phyloP scores from a whole-genome alignment of 257 asterid species.

The Solanum virginianum region DNA sequence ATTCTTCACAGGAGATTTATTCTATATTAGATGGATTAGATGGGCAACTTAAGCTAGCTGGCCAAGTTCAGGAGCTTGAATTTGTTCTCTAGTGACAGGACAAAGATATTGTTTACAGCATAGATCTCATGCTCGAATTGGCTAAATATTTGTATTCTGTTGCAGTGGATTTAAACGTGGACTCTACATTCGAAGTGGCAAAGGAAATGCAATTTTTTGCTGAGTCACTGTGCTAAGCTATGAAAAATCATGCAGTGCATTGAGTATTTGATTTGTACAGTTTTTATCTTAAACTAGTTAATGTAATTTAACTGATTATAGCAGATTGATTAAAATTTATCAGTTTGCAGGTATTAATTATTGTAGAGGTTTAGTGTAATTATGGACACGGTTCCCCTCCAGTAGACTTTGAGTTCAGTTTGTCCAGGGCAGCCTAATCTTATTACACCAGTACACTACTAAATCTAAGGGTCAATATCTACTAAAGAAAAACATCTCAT shows the following conservation, averaged over 20 bases:
- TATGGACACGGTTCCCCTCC: neutral
- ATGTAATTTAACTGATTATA: neutral
- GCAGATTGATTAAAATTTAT: neutral
- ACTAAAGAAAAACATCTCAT: neutral
- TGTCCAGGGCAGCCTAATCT: neutral
- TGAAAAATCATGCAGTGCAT: neutral
- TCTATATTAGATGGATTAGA: conserved; percentile 32
- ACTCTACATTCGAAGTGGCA: neutral
- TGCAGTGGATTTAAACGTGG: neutral
- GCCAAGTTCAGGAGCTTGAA: conserved; percentile 8
- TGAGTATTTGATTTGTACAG: neutral
- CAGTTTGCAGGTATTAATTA: neutral
- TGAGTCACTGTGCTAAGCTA: neutral
- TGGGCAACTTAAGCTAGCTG: conserved; percentile 39
- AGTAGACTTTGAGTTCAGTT: neutral
- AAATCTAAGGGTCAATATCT: neutral
- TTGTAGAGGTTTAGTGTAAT: neutral
- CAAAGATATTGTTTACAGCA: neutral
- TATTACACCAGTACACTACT: neutral
- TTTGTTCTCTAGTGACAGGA: neutral
- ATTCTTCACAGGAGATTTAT: conserved; percentile 31
- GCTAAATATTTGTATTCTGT: neutral
- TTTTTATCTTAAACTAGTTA: neutral
- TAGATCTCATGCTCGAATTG: neutral
- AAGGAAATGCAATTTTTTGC: neutral